These are phyloP conservation scores for Termitomyces sp. DNA, from an alignment of 768 basidiomycete species.

Conservation along the genomic window DNA sequence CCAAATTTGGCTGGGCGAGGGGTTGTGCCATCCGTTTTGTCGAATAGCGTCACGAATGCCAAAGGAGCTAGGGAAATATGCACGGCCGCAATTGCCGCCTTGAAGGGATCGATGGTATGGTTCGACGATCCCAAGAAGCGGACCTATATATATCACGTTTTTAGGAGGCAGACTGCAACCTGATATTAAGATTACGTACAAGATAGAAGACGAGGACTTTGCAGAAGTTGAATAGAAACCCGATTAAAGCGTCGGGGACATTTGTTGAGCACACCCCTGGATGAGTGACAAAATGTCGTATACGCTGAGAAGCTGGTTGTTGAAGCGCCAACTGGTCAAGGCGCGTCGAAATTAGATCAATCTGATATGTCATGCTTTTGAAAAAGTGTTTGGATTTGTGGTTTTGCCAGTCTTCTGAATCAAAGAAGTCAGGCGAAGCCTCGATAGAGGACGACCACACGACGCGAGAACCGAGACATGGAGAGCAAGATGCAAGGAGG, in stretches of 20 bases:
- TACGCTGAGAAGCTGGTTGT: slow-evolving; percentile 19
- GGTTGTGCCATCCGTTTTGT: slow-evolving; percentile 14
- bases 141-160: slow-evolving; percentile 45
- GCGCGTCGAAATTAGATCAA: slow-evolving; percentile 58
- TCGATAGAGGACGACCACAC: slow-evolving; percentile 81
- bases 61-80: slow-evolving; percentile 64
- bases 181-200: slow-evolving; percentile 34
- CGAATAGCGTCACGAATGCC: slow-evolving; percentile 39
- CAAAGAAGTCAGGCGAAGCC: slow-evolving; percentile 49
- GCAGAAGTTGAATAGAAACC: slow-evolving; percentile 38
- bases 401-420: slow-evolving; percentile 71
- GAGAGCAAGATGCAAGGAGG: slow-evolving; percentile 42
- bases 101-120: slow-evolving; percentile 59
- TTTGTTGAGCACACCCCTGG: slow-evolving; percentile 72
- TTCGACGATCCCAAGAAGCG: slow-evolving; percentile 65
- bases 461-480: slow-evolving; percentile 49
- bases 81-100: slow-evolving; percentile 64
- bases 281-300: slow-evolving; percentile 61
- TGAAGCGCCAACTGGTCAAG: slow-evolving; percentile 46
- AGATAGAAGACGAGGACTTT: slow-evolving; percentile 62
- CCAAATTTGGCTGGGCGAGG: slow-evolving; percentile 45
- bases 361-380: slow-evolving; percentile 72
- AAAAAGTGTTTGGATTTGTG: slow-evolving; percentile 60
- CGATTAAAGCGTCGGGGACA: slow-evolving; percentile 46
- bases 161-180: neutral